Evolutionary conservation across 495 filamentous ascomycete species (phyloP).

Genomic region (Aspergillus conjunctus): DNA sequence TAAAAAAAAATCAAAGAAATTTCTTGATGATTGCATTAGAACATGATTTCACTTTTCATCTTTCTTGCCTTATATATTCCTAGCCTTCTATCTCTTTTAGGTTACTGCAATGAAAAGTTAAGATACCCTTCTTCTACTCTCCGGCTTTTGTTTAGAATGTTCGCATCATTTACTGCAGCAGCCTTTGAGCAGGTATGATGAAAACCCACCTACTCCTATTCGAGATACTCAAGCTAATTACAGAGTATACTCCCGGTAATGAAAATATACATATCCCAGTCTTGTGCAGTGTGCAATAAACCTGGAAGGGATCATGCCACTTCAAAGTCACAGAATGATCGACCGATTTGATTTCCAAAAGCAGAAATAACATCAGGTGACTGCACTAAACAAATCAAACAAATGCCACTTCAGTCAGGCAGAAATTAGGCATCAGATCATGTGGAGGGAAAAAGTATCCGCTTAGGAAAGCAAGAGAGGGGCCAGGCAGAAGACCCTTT

Average conservation of each 20-base stretch:
- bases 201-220: no score
- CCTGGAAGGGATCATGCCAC: not conserved
- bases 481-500: not conserved
- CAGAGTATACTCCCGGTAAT: no score
- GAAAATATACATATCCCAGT: no score
- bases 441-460: not conserved
- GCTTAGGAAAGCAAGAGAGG: no score
- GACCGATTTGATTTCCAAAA: not conserved
- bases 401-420: not conserved
- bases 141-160: not conserved
- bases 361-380: not conserved
- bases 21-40: slow-evolving; percentile 11
- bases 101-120: slow-evolving; percentile 13
- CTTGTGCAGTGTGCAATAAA: no score
- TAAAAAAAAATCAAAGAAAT: not conserved
- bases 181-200: no score
- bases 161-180: no score
- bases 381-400: not conserved
- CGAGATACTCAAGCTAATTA: no score
- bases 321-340: not conserved
- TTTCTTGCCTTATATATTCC: not conserved
- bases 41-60: not conserved
- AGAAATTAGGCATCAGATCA: not conserved
- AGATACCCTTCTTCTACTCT: slow-evolving; percentile 5
- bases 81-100: not conserved